Evolutionary conservation across 2,329 filamentous ascomycete genomes (phyloP), one percentile per base, ranked within the genome.

Genomic region (Hypoxylon sp.): DNA sequence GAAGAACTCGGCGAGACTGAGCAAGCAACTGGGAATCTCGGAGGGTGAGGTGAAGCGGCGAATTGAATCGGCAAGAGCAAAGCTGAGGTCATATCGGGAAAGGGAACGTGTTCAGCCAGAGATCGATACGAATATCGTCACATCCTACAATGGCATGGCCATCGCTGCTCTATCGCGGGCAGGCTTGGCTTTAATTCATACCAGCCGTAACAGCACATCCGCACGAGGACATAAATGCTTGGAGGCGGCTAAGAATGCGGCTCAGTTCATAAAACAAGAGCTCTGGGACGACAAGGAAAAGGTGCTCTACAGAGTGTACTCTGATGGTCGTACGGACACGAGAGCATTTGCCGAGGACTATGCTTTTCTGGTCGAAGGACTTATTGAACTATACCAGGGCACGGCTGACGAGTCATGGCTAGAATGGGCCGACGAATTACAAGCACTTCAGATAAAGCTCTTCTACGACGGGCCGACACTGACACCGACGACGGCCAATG

Each of bases 281-380:
- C 81, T 98, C 1, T 97, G 91, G 80, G 86, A 94, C 62, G 72
- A 79, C 7, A 66, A 78, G 0, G 81, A 79, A 0, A 83, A 84
- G 42, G 82, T 83, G 3, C 77, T 98, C 13, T 90, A 88, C 70
- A 84, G 93, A 46, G 85, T 94, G 37, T 96, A 89, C 75, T 85
- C 86, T 24, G 84, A 88, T 59, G 82, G 85, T 63, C 78, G 85
- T 7, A 87, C 88, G 23, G 80, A 85, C 15, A 87, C 86, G 0
- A 80, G 82, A 33, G 93, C 85, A 0, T 96, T 98, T 74, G 91
- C 94, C 1, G 95, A 98, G 67, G 95, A 99, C 76, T 98, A 98
- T 71, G 92, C 94, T 2, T 97, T 94, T 73, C 74, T 98, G 35
- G 90, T 92, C 46, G 85, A 88, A 46, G 94, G 92, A 0, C 79